Evolutionary conservation across 2,329 filamentous ascomycete genomes (phyloP), one percentile per base, ranked within the genome.

Genomic region (Zasmidium cellare): DNA sequence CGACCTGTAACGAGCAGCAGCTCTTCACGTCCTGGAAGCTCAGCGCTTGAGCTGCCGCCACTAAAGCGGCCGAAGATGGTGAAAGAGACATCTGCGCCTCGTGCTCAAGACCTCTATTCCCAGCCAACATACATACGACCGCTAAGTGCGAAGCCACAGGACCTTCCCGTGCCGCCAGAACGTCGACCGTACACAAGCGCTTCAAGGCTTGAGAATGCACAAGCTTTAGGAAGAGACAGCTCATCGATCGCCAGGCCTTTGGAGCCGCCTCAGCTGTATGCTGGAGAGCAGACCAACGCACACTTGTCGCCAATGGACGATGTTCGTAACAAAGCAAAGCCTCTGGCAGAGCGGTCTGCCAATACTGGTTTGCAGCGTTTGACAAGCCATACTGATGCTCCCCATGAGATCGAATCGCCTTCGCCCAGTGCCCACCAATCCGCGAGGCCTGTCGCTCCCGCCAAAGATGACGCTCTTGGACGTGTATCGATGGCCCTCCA

Each of bases 31-130:
- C 53, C 53, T 9, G 28, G 46, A 41, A 57, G 58, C 48, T 55
- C 58, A 45, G 57, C 57, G 46, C 51, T 61, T n/a, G 54, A 71
- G 19, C 62, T 75, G 16, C 70, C 73, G 38, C 73, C 75, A 7
- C 65, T 77, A 3, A 59, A 53, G 44, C 53, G 46, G 38, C 45
- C 53, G 9, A 53, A 46, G 35, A 23, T 44, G 7, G 45, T 51
- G 3, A 38, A 53, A 35, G 47, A 28, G 16, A 16, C 35, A 5
- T 41, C 35, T 9, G 35, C 35, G 16, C 35, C 11, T 41, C 3
- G 3, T n/a, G 11, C 35, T 3, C 11, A 14, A 41, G 12, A 41
- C 16, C 7, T 16, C 6, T 18, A 14, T 14, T 9, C 35, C 6
- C n/a, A 14, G 35, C 25, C 25, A 28, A 28, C 25, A 28, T 28